phyloP scores from a whole-genome alignment of 1,284 basidiomycete species.

The Puccinia triticina region DNA sequence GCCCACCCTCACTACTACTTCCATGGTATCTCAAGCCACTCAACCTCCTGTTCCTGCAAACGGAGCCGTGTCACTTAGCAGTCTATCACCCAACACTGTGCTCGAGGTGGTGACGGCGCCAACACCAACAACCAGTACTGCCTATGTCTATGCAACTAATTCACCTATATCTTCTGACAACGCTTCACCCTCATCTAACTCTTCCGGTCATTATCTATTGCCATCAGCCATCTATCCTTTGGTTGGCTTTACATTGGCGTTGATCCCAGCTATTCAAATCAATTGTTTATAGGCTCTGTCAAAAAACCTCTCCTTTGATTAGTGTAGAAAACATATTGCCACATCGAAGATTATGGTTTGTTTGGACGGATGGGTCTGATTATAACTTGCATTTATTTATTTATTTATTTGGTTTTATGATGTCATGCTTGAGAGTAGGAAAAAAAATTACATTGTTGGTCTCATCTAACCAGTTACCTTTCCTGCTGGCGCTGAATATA shows the following conservation, averaged over 20 bases:
- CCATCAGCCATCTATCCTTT: background rate
- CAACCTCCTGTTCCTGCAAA: background rate
- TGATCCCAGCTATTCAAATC: background rate
- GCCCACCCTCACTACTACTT: background rate
- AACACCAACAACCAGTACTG: constrained; percentile 7
- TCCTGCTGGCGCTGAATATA: background rate
- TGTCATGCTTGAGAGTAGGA: background rate
- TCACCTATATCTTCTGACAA: background rate
- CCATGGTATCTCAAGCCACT: background rate
- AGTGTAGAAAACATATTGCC: too few relatives aligned
- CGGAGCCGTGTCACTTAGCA: background rate
- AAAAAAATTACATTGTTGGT: background rate
- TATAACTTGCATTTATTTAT: background rate
- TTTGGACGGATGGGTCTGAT: background rate
- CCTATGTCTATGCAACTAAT: background rate
- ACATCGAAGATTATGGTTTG: background rate
- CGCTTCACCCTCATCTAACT: background rate
- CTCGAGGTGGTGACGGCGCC: background rate
- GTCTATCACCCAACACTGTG: background rate
- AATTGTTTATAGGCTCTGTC: background rate
- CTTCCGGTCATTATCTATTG: background rate
- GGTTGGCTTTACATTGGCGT: background rate
- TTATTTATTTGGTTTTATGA: background rate
- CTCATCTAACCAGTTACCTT: background rate
- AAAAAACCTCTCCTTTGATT: background rate